Conservation (phyloP, 2,329 filamentous ascomycete species). For the Fusarium verrucosum region DNA sequence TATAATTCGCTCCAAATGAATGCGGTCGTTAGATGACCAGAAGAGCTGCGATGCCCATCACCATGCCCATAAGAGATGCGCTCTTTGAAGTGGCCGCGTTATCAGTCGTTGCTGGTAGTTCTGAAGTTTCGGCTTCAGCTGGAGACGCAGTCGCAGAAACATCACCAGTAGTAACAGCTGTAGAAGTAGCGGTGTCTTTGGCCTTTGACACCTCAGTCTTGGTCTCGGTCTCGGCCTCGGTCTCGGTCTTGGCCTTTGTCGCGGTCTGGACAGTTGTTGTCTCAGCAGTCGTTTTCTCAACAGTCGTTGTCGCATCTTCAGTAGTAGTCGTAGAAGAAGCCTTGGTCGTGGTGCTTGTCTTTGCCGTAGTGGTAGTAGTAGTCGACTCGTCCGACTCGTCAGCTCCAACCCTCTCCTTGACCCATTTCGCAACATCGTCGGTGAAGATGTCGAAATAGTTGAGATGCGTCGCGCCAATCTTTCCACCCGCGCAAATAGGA, state of each 20-base stretch:
- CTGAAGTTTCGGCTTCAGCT: not conserved
- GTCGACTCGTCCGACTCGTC: no score
- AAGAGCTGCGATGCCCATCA: slow-evolving; percentile 10
- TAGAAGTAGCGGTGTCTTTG: not conserved
- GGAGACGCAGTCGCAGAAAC: no score
- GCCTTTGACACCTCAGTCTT: not conserved
- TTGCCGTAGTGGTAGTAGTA: not conserved
- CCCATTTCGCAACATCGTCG: slow-evolving; percentile 7
- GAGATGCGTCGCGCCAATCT: slow-evolving; percentile 7
- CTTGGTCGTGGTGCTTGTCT: slow-evolving; percentile 1
- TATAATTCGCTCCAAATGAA: not conserved
- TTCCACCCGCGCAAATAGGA: slow-evolving; percentile 7
- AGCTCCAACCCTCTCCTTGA: not conserved
- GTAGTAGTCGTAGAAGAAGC: not conserved
- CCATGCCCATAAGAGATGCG: slow-evolving; percentile 1
- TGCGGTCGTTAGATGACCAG: not conserved
- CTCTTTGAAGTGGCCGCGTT: slow-evolving; percentile 5
- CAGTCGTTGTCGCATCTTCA: not conserved
- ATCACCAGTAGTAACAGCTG: not conserved
- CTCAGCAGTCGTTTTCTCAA: not conserved
- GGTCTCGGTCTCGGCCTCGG: not conserved
- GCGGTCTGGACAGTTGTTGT: not conserved
- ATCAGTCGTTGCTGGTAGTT: slow-evolving; percentile 10
- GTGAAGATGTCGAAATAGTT: slow-evolving; percentile 18
- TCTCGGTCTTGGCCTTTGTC: not conserved